Conservation (phyloP, 169 alveolate genomes). For the Toxoplasma gondii region DNA sequence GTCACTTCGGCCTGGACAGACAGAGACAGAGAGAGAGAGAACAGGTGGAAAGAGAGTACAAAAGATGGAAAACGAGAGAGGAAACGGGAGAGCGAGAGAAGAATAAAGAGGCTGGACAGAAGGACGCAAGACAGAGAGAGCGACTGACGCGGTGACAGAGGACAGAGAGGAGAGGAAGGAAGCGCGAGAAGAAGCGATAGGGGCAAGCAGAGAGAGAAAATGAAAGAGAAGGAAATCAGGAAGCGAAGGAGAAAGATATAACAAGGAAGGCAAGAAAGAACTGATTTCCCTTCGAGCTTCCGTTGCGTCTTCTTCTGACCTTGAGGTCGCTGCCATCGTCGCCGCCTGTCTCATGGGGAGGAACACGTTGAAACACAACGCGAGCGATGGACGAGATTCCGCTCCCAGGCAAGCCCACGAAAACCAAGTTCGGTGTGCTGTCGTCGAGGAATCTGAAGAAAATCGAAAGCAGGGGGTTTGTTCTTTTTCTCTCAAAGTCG, state of each 20-base stretch:
- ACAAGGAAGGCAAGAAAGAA: neutral
- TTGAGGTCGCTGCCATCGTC: constrained; percentile 27
- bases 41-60: too few relatives aligned
- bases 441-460: neutral
- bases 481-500: neutral
- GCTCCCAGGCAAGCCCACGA: constrained; percentile 72
- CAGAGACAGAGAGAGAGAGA: neutral
- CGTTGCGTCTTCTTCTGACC: neutral
- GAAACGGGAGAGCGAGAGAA: neutral
- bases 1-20: neutral
- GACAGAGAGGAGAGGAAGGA: neutral
- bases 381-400: constrained; percentile 79
- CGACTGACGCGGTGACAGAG: neutral
- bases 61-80: neutral
- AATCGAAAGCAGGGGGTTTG: neutral
- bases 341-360: constrained; percentile 80
- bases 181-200: neutral
- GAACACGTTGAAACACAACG: constrained; percentile 74
- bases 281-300: neutral
- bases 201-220: neutral
- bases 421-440: constrained; percentile 64
- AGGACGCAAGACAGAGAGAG: neutral
- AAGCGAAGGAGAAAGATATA: neutral
- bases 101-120: neutral
- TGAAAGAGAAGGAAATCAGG: neutral